Conservation (phyloP, 1,139 yeast species). For the Chernovozyma aurita region DNA sequence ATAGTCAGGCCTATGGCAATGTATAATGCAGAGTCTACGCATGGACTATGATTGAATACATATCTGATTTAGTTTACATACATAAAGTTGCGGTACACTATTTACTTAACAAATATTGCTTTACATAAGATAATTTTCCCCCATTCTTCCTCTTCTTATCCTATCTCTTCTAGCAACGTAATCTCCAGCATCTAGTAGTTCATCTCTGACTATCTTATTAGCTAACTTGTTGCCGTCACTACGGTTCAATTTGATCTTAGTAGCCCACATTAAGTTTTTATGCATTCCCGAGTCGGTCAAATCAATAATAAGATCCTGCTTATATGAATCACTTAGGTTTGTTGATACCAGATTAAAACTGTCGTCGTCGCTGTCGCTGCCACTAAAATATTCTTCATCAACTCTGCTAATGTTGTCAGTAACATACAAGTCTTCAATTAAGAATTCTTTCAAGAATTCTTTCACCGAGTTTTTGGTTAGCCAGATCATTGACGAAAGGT, state of each 20-base stretch:
- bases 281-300: slow-evolving; percentile 58
- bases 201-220: slow-evolving; percentile 28
- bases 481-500: slow-evolving; percentile 51
- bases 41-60: too few species aligned
- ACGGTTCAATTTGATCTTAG: slow-evolving; percentile 26
- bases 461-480: slow-evolving; percentile 39
- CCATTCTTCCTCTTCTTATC: slow-evolving; percentile 41
- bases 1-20: too few species aligned
- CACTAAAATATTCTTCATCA: slow-evolving; percentile 7
- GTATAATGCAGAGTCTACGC: too few species aligned
- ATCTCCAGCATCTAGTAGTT: slow-evolving; percentile 27
- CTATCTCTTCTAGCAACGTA: slow-evolving; percentile 29
- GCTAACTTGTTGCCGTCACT: slow-evolving; percentile 29
- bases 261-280: slow-evolving; percentile 54
- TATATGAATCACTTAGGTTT: neutral
- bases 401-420: too few species aligned
- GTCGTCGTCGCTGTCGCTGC: slow-evolving; percentile 1
- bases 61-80: too few species aligned
- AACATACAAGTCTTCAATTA: slow-evolving; percentile 8
- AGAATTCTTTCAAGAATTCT: slow-evolving; percentile 16
- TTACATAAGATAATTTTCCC: slow-evolving; percentile 34
- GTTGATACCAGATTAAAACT: slow-evolving; percentile 1
- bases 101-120: too few species aligned
- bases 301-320: slow-evolving; percentile 33
- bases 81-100: too few species aligned